These are phyloP conservation scores for Neurospora sp. DNA, from an alignment of 495 filamentous ascomycete genomes.

Conservation along the genomic window DNA sequence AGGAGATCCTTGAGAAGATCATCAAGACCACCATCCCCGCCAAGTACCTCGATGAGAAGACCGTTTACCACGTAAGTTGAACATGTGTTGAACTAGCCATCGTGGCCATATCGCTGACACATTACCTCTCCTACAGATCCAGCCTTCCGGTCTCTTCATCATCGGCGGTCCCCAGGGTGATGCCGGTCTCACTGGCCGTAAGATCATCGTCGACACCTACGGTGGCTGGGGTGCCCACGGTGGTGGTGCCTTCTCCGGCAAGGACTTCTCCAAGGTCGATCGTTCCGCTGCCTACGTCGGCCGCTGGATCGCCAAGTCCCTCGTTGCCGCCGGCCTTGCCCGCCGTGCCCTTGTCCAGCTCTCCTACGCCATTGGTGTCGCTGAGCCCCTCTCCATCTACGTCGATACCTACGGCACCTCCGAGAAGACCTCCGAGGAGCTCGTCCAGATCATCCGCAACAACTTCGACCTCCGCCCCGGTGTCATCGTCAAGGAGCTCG, in stretches of 20 bases:
- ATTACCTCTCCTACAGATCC: conserved; percentile 45
- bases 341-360: conserved; percentile 93
- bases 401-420: conserved; percentile 81
- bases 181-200: conserved; percentile 95
- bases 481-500: conserved; percentile 96
- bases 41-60: conserved; percentile 83
- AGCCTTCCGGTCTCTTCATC: conserved; percentile 97
- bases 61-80: conserved; percentile 74
- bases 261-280: conserved; percentile 99
- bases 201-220: conserved; percentile 99
- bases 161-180: conserved; percentile 99
- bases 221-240: conserved; percentile 99
- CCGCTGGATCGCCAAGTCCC: conserved; percentile 97
- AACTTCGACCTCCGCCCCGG: conserved; percentile 98
- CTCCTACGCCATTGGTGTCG: conserved; percentile 97
- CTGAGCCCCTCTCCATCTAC: conserved; percentile 88
- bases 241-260: conserved; percentile 99
- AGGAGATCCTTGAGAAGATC: conserved; percentile 95
- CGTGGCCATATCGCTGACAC: conserved; percentile 15
- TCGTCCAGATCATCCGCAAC: conserved; percentile 82
- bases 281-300: conserved; percentile 94
- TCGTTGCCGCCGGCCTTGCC: conserved; percentile 77
- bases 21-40: conserved; percentile 87
- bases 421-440: conserved; percentile 59
- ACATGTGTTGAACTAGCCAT: neutral